Evolutionary conservation across 1,284 basidiomycete genomes (phyloP).

Genomic region (Cutaneotrichosporon curvatum): DNA sequence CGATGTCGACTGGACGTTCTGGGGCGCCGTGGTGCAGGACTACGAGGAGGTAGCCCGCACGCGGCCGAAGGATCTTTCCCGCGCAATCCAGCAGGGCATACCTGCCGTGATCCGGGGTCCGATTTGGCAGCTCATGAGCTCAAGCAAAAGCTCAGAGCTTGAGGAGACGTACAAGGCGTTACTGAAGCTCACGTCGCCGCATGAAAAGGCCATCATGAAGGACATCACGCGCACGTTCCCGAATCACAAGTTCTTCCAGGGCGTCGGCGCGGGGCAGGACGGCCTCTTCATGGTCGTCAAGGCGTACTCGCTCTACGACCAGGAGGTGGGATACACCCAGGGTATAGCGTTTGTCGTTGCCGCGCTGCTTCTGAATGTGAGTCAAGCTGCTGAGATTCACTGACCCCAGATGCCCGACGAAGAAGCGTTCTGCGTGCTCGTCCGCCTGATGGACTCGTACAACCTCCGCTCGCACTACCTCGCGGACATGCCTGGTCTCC

Average conservation of each 20-base stretch:
- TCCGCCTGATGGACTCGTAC: constrained; percentile 96
- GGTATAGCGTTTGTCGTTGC: constrained; percentile 93
- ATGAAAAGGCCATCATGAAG: constrained; percentile 88
- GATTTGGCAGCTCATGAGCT: constrained; percentile 98
- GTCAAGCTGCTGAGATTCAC: constrained; percentile 26
- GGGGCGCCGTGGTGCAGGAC: constrained; percentile 90
- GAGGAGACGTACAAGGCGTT: constrained; percentile 78
- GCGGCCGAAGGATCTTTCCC: constrained; percentile 68
- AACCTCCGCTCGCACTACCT: constrained; percentile 92
- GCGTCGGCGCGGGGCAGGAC: constrained; percentile 86
- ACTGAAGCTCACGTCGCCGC: constrained; percentile 72
- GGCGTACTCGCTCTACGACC: constrained; percentile 93
- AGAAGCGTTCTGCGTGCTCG: constrained; percentile 91
- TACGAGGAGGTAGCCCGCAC: constrained; percentile 77
- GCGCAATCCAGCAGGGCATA: constrained; percentile 87
- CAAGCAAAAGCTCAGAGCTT: constrained; percentile 79
- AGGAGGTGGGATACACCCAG: constrained; percentile 94
- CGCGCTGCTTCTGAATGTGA: constrained; percentile 79
- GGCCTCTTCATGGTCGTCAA: constrained; percentile 96
- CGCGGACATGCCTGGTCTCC: constrained; percentile 95
- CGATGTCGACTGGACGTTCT: constrained; percentile 67
- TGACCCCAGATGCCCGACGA: constrained; percentile 85
- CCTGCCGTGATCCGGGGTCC: constrained; percentile 71
- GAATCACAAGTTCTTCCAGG: constrained; percentile 89
- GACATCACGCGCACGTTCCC: constrained; percentile 95